Conservation (phyloP, 176 grass and related monocot genomes). For the Ensete ventricosum region DNA sequence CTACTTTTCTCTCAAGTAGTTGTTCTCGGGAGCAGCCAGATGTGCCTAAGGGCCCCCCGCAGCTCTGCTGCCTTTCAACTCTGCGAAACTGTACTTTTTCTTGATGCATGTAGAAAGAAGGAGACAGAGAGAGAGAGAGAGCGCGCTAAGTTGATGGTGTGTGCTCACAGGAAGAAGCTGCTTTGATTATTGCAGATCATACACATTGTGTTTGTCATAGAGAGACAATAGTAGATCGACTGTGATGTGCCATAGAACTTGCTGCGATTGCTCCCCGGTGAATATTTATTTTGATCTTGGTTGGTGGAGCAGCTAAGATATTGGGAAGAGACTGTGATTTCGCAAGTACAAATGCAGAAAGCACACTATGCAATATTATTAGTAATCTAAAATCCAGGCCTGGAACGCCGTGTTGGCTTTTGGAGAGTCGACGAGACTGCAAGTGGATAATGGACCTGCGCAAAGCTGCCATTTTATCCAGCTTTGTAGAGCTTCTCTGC, state of each 20-base stretch:
- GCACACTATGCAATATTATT: neutral
- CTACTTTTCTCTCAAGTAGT: constrained; percentile 2
- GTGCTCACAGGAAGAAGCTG: neutral
- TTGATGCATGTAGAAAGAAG: neutral
- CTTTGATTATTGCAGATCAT: neutral
- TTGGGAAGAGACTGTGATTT: neutral
- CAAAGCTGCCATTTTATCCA: neutral
- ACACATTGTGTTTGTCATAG: too few relatives aligned
- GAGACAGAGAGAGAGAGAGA: too few relatives aligned
- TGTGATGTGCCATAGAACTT: neutral
- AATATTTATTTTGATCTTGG: neutral
- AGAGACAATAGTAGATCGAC: too few relatives aligned
- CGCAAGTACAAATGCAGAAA: neutral
- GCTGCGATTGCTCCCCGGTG: neutral
- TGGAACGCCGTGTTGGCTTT: neutral
- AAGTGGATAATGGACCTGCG: constrained; percentile 2
- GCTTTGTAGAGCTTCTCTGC: neutral
- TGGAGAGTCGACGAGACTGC: neutral
- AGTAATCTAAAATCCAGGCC: neutral
- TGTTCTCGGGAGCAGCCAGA: constrained; percentile 4
- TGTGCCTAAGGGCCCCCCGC: neutral
- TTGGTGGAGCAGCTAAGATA: neutral
- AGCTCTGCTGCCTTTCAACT: neutral
- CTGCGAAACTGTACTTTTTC: neutral
- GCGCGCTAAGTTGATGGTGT: too few relatives aligned